Conservation (phyloP, 2,329 filamentous ascomycete species). For the Aspergillus calidoustus region DNA sequence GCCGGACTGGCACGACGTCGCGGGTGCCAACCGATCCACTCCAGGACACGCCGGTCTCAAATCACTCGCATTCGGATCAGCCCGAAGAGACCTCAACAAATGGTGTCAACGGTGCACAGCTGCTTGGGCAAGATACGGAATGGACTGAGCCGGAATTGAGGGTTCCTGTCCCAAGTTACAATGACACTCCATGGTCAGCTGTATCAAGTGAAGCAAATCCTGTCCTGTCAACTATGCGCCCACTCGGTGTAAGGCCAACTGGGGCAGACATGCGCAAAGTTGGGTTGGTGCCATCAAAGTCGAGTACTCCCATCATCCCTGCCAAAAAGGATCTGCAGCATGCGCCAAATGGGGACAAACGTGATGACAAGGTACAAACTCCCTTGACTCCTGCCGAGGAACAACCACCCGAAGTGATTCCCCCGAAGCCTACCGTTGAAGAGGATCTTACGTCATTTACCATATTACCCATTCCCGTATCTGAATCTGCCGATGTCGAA, state of each 20-base stretch:
- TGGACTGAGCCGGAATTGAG: conserved; percentile 65
- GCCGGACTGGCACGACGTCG: conserved; percentile 35
- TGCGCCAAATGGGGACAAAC: conserved; percentile 19
- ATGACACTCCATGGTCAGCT: conserved; percentile 68
- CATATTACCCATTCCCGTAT: conserved; percentile 28
- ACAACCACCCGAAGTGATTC: conserved; percentile 12
- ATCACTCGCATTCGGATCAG: conserved; percentile 25
- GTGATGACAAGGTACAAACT: conserved; percentile 20
- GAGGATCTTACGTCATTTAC: conserved; percentile 25
- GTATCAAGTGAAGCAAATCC: conserved; percentile 67
- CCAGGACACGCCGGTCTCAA: conserved; percentile 22
- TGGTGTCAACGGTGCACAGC: conserved; percentile 18
- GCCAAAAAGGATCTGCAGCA: conserved; percentile 46
- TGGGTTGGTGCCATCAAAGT: conserved; percentile 51
- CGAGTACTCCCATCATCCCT: conserved; percentile 46
- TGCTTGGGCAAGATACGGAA: conserved; percentile 16
- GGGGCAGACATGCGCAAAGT: conserved; percentile 60
- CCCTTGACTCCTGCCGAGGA: conserved; percentile 24
- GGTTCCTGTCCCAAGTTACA: conserved; percentile 68
- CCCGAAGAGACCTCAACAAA: conserved; percentile 10
- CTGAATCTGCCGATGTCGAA: conserved; percentile 33
- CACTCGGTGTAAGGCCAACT: conserved; percentile 73
- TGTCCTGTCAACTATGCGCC: conserved; percentile 82
- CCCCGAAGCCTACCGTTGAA: conserved; percentile 18
- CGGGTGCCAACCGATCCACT: conserved; percentile 31